Evolutionary conservation across 768 basidiomycete species (phyloP), one percentile per base, ranked within the genome.

Genomic region (Cystofilobasidium macerans): DNA sequence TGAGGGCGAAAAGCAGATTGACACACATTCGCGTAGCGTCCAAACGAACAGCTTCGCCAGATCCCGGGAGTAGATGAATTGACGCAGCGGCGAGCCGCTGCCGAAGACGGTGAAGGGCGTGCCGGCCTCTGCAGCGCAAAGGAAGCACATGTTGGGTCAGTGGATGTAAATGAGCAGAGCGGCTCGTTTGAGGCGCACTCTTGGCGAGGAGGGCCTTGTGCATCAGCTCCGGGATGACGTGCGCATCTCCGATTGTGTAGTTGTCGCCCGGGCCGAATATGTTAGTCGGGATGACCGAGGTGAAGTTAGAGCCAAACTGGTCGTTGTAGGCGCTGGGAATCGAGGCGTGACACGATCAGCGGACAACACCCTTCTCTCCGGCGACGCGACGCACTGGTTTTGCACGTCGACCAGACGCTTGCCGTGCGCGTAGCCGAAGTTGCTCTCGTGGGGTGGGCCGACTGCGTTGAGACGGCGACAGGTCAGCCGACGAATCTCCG

Each of bases 51-150:
- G 80, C 76, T 89, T 94, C 51, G 92, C 93, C 57, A 97, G 85
- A 77, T 98, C 92, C 57, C 83, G 80, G n/a, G 93, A 95, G 78
- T 91, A 97, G 76, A 95, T 93, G 76, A 97, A 97, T 76, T 97
- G 93, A n/a, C 93, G 84, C 40, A 95, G 82, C 9, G 93, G 93
- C 71, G 86, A 89, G 38, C 93, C 93, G 0, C 89, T 87, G 14
- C 93, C 93, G 58, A 85, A 78, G n/a, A 94, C 88, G 60, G 85
- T 79, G 77, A 97, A 93, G 5, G 88, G 86, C 0, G 88, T 89
- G 67, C 80, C 81, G 77, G 88, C 89, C 79, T 89, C 85, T 84
- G 75, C 3, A 57, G 38, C 28, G n/a, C 11, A 28, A 43, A 11
- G 54, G 42, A 20, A n/a, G 43, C 22, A n/a, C n/a, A n/a, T n/a